These are phyloP conservation scores for Rutidosis leptorrhynchoides DNA, from an alignment of 129 eudicot species.

Conservation along the genomic window DNA sequence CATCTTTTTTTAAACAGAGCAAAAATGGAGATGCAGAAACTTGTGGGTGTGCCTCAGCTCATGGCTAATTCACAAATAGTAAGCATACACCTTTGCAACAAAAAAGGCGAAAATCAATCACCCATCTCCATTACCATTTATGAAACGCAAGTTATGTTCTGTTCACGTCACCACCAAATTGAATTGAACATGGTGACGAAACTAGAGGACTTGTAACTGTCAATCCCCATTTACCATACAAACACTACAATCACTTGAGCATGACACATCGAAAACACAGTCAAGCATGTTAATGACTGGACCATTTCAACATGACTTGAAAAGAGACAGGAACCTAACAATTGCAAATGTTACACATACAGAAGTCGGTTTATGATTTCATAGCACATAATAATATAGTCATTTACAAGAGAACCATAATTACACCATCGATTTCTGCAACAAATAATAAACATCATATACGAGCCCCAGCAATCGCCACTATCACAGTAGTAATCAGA, in stretches of 20 bases:
- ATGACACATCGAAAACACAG: slow-evolving; percentile 17
- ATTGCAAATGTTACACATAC: background rate
- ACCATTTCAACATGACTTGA: background rate
- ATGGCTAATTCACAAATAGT: background rate
- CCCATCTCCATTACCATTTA: background rate
- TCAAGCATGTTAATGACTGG: slow-evolving; percentile 7
- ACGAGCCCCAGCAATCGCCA: background rate
- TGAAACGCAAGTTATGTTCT: background rate
- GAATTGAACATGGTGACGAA: background rate
- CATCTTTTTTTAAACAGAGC: background rate
- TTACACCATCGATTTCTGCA: slow-evolving; percentile 24
- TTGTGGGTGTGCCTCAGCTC: background rate
- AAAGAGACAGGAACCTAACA: background rate
- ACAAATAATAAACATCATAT: slow-evolving; percentile 10
- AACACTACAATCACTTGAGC: slow-evolving; percentile 4
- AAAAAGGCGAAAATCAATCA: background rate
- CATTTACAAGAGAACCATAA: slow-evolving; percentile 22
- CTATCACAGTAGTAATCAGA: background rate
- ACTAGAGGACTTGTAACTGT: slow-evolving; percentile 6
- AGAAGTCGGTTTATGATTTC: background rate
- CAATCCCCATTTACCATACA: slow-evolving; percentile 11
- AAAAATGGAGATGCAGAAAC: background rate
- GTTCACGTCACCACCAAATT: background rate
- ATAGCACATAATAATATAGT: slow-evolving; percentile 6
- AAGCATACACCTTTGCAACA: background rate